Evolutionary conservation across 345 rosid genomes (phyloP), one percentile per base, ranked within the genome.

Genomic region (Lepidium africanum): DNA sequence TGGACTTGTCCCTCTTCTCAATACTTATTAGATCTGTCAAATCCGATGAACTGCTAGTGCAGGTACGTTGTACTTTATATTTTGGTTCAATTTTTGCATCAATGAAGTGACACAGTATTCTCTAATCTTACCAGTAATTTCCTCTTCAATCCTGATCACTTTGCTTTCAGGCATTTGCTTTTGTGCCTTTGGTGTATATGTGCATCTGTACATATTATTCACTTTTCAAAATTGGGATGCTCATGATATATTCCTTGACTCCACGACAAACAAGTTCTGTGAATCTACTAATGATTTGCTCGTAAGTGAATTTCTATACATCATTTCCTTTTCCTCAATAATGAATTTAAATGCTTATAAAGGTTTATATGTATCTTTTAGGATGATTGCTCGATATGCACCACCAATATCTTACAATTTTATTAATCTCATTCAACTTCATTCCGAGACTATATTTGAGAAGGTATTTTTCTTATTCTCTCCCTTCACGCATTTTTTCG

Each of bases 381-480:
- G 99, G 90, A 95, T 91, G 98, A 86, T 95, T 81, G 99, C 99
- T 73, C 96, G 98, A 71, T 95, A 95, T 77, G 98, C 99, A 10
- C 89, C 99, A 35, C 92, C 98, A 59, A 79, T 95, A 80, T 91
- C 98, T 11, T 95, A 91, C 85, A 95, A 95, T 78, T 89, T 91
- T 81, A 96, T 95, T 63, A 87, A 89, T 78, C 98, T 95, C 69
- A 91, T 95, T 78, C 82, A 82, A 75, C 93, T 88, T 65, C 73
- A 74, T 46, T 55, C 69, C 14, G 70, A 70, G 61, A 91, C 99
- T 47, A 82, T 95, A 76, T 95, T 95, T 79, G 99, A 91, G 71
- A 76, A 85, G 97, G 99, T 89, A 82, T 12, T 33, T 10, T 10
- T 55, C 11, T 3, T 10, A n/a, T 55, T 21, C 12, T 37, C 9